A percentile compares a stretch with the other conserved stretches of the same genome.
These are phyloP conservation scores for Polygonum maritimum DNA, from an alignment of 148 eudicot genomes.

Conservation along the genomic window DNA sequence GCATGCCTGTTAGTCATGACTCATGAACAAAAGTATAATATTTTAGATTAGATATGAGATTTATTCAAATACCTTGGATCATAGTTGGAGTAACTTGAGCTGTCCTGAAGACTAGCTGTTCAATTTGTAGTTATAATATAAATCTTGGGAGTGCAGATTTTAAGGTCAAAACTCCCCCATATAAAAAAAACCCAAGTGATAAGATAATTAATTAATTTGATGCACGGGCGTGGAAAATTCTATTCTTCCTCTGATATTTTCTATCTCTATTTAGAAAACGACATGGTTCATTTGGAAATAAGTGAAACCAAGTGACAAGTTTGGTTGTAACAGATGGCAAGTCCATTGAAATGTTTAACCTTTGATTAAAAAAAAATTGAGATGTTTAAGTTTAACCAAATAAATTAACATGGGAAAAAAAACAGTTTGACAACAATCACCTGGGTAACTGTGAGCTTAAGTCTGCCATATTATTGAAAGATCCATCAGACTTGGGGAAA, in stretches of 20 bases:
- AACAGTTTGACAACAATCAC: constrained; percentile 20
- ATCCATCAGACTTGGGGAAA: too few relatives aligned
- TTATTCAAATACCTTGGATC: not conserved
- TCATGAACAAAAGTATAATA: not conserved
- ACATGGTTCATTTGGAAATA: too few relatives aligned
- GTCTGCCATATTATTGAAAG: constrained; percentile 79
- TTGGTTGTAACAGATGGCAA: not conserved
- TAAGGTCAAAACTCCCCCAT: not conserved
- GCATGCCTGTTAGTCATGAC: not conserved
- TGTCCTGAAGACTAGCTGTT: not conserved
- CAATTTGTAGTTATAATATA: not conserved
- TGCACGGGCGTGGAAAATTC: not conserved
- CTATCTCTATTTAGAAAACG: too few relatives aligned
- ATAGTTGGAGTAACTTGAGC: not conserved
- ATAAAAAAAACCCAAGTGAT: not conserved
- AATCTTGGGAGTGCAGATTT: not conserved
- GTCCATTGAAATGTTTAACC: too few relatives aligned
- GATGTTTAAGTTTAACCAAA: not conserved
- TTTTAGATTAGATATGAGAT: not conserved
- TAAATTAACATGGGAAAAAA: not conserved
- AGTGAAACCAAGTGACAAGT: not conserved
- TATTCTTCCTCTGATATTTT: not conserved
- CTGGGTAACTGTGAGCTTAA: constrained; percentile 88
- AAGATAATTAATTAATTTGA: not conserved
- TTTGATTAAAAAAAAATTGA: too few relatives aligned